Base-by-base conservation (phyloP, 2,329 filamentous ascomycete genomes). In the Ophiostoma perfectum region DNA sequence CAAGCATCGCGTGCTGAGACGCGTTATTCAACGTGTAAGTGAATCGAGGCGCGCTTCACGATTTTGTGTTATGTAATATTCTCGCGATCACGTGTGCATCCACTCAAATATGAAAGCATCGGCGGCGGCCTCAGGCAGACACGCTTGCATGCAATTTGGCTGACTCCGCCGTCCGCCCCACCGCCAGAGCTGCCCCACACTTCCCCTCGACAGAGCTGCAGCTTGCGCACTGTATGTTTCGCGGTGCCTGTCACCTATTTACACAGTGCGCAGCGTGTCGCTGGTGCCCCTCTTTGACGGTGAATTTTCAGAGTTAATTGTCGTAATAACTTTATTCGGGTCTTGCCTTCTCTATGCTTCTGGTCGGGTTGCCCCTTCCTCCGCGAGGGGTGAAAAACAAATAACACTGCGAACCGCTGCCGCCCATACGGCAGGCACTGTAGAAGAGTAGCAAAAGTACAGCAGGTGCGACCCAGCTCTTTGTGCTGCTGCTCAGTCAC, bases 201-300 rank as follows among this genome's bases (percentile, higher is more conserved):
- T 7, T 55, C 49, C 7, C 6, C n/a, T 36, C 49, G 18, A 36
- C 49, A 27, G 27, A 27, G 6, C 0, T 55, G 18, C 18, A 55
- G 11, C 3, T 27, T 27, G 49, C 55, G 55, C 55, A 60, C 55
- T 60, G 55, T 60, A 38, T 12, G 0, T 5, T 11, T 38, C 38
- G 27, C 55, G 27, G 55, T 18, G 27, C 11, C 55, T 4, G 3
- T 12, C 27, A 11, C 38, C 36, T 39, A 27, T 9, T 27, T 12
- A 38, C 14, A 63, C 60, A 41, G 64, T 47, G 63, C 63, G 63
- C 64, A 27, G 27, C 5, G 27, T 14, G 18, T 18, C 6, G 14
- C 27, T 38, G 16, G 64, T 66, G 45, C 47, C 49, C 16, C 49
- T 66, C 64, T 66, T 66, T 58, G 47, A 55, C 65, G 44, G 14